A percentile compares a stretch with the other conserved stretches of the same genome.
phyloP scores from a whole-genome alignment of 495 filamentous ascomycete genomes.

The Margaritispora aquatica region DNA sequence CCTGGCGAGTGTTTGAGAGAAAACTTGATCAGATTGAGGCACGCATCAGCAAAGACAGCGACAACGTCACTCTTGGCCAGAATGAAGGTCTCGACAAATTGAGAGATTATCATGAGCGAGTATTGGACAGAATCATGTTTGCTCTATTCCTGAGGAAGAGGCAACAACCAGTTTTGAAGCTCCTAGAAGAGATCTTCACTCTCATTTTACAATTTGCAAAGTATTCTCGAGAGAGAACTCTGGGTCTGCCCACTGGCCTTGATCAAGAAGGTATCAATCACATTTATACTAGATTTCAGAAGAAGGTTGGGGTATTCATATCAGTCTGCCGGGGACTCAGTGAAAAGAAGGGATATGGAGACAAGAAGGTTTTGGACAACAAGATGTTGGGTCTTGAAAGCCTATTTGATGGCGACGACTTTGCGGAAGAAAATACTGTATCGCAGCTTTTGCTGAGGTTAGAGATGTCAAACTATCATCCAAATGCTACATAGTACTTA shows the following conservation, averaged over 20 bases:
- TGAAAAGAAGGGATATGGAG: conserved; percentile 53
- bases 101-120: conserved; percentile 62
- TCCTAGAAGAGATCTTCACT: conserved; percentile 74
- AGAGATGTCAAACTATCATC: conserved; percentile 58
- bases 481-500: conserved; percentile 5
- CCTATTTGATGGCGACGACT: conserved; percentile 28
- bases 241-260: conserved; percentile 18
- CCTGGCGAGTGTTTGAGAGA: conserved; percentile 63
- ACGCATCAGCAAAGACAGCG: conserved; percentile 40
- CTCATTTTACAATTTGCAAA: conserved; percentile 64
- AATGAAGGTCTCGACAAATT: conserved; percentile 54
- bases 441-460: conserved; percentile 47
- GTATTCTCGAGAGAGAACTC: conserved; percentile 29
- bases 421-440: conserved; percentile 38
- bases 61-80: conserved; percentile 19
- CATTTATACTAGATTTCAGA: conserved; percentile 57
- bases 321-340: conserved; percentile 53
- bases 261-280: conserved; percentile 42
- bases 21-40: conserved; percentile 58
- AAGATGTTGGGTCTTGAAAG: conserved; percentile 19
- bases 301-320: conserved; percentile 63
- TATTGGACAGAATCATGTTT: conserved; percentile 75
- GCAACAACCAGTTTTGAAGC: conserved; percentile 61
- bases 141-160: conserved; percentile 63
- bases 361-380: conserved; percentile 29